These are phyloP conservation scores for Calonectria crousiana DNA, from an alignment of 2,329 filamentous ascomycete genomes.

Conservation along the genomic window DNA sequence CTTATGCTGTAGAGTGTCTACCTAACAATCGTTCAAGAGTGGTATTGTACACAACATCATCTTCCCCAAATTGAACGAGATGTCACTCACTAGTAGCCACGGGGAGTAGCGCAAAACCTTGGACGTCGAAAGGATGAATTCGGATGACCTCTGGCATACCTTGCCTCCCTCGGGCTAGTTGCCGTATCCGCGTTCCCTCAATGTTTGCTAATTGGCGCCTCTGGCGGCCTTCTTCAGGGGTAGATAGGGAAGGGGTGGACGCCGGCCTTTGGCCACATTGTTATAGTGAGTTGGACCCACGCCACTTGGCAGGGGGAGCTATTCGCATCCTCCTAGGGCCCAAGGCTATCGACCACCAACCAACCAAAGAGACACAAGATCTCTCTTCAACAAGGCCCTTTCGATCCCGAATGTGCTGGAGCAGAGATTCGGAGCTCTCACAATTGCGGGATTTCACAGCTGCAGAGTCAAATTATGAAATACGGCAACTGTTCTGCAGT, in stretches of 20 bases:
- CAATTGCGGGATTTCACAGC: slow-evolving; percentile 29
- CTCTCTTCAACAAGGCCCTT: background rate
- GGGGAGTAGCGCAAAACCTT: slow-evolving; percentile 9
- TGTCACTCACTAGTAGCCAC: background rate
- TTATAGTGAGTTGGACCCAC: slow-evolving; percentile 9
- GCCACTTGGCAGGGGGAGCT: slow-evolving; percentile 6
- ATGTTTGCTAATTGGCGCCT: slow-evolving; percentile 21
- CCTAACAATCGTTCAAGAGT: background rate
- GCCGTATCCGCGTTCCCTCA: slow-evolving; percentile 26
- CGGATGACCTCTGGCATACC: slow-evolving; percentile 11
- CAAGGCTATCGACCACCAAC: background rate
- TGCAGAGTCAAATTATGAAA: slow-evolving; percentile 42
- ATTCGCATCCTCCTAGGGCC: background rate
- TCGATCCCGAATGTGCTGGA: background rate
- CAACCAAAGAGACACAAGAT: background rate
- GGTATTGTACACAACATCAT: background rate
- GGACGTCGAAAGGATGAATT: background rate
- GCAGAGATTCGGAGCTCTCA: background rate
- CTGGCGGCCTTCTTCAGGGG: slow-evolving; percentile 40
- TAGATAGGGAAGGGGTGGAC: slow-evolving; percentile 16
- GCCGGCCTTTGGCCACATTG: slow-evolving; percentile 10
- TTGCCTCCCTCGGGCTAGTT: slow-evolving; percentile 21
- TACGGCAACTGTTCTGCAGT: slow-evolving; percentile 40
- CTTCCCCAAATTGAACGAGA: background rate
- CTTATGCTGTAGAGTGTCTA: background rate